Conservation (phyloP, 768 basidiomycete genomes). For the Jaapia argillacea region DNA sequence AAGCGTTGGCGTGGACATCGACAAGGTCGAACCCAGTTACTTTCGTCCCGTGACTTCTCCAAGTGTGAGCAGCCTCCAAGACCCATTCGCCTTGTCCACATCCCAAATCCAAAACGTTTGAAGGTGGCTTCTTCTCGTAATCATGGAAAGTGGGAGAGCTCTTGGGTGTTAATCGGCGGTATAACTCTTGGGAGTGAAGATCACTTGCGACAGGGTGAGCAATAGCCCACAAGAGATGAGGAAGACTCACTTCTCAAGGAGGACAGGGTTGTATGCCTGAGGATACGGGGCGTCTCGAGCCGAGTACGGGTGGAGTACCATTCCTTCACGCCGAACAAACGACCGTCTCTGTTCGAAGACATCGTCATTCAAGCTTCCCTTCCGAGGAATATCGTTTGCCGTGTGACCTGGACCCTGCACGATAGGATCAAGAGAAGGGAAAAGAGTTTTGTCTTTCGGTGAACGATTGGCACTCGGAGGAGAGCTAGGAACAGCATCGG, state of each 20-base stretch:
- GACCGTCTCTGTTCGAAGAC: no score
- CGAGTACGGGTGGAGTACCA: conserved; percentile 47
- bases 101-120: conserved; percentile 60
- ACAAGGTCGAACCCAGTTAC: conserved; percentile 64
- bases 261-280: conserved; percentile 51
- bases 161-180: conserved; percentile 43
- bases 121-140: conserved; percentile 37
- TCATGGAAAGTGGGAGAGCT: conserved; percentile 54
- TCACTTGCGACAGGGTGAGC: conserved; percentile 39
- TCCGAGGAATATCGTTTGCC: no score
- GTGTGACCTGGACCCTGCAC: no score
- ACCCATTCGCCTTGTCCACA: conserved; percentile 71
- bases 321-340: conserved; percentile 20
- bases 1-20: conserved; percentile 13
- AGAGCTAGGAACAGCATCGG: no score
- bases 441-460: no score
- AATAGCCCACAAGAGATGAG: no score
- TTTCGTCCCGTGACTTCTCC: conserved; percentile 38
- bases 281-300: conserved; percentile 44
- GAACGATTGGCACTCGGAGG: no score
- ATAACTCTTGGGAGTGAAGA: conserved; percentile 35
- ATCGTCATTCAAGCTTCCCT: no score
- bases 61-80: conserved; percentile 46
- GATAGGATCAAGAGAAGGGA: no score
- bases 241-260: conserved; percentile 46